Base-by-base conservation (phyloP, 257 asterid species). In the Solanum chiquidenum region DNA sequence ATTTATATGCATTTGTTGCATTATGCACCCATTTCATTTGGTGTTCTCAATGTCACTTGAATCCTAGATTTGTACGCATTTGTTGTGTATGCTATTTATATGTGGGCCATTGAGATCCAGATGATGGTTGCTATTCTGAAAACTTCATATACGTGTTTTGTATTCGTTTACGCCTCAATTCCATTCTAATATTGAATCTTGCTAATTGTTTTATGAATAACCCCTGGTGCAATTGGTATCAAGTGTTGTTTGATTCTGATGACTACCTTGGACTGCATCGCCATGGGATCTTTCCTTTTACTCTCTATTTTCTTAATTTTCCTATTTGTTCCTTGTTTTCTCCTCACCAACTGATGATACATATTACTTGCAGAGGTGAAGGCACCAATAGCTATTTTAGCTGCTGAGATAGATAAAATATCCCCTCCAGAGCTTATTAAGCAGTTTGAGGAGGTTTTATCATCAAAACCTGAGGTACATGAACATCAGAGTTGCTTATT, bases 371-470 rank as follows among this genome's bases (percentile, higher is more conserved):
- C 92, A 94, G 96, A 90, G 89, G 94, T 93, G 14, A 91, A 88
- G 89, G 89, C 86, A 20, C 95, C 96, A 27, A 71, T 92, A 83
- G 91, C 95, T 83, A 89, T 94, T 85, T 88, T 94, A 85, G 98
- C 94, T 87, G 96, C 95, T 23, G 95, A 93, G 92, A 60, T 86
- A 16, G 98, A 94, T 90, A 25, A 87, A 2, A 18, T 79, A 66
- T 86, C 94, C 64, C 95, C 95, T 29, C 95, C 94, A 1, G 91
- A 91, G 90, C 93, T 94, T 60, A 68, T 93, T 44, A 91, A 90
- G 74, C 80, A 91, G 88, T 93, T 89, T 40, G 94, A 90, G 90
- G 93, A 89, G 88, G 88, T 92, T 49, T 87, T 94, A 83, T 86
- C 90, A n/a, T 85, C 91, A 9, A 94, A 92, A 83, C 68, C 94